phyloP scores from a whole-genome alignment of 169 alveolate genomes.

The Eimeria tenella region DNA sequence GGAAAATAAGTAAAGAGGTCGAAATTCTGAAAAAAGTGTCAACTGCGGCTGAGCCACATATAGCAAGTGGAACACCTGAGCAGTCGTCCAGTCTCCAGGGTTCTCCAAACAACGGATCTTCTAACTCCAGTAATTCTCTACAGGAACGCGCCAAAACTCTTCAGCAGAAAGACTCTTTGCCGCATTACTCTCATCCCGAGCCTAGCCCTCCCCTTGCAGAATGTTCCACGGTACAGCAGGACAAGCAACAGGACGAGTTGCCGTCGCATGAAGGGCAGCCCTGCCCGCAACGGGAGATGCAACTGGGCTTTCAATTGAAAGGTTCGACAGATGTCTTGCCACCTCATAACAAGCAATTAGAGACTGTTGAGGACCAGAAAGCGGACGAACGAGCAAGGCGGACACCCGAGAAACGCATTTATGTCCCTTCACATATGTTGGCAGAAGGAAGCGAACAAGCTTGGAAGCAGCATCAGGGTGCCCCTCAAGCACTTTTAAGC shows the following conservation, averaged over 20 bases:
- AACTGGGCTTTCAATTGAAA: neutral
- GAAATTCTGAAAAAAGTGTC: slow-evolving; percentile 58
- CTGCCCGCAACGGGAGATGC: neutral
- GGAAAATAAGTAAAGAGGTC: neutral
- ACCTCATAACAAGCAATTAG: neutral
- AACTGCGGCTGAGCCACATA: slow-evolving; percentile 61
- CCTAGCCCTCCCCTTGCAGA: neutral
- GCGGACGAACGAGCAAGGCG: neutral
- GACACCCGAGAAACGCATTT: slow-evolving; percentile 38
- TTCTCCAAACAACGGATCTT: slow-evolving; percentile 11
- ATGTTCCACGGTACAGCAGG: neutral
- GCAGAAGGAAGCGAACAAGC: slow-evolving; percentile 31
- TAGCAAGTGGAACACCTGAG: slow-evolving; percentile 8
- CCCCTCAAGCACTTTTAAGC: slow-evolving; percentile 58
- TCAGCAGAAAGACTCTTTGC: neutral
- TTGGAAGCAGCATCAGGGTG: slow-evolving; percentile 45
- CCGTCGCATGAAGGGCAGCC: slow-evolving; percentile 3
- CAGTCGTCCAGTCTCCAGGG: slow-evolving; percentile 22
- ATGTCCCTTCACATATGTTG: slow-evolving; percentile 69
- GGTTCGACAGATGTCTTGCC: neutral
- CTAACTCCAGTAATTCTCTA: neutral
- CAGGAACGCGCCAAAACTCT: neutral
- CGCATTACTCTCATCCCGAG: neutral
- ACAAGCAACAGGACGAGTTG: slow-evolving; percentile 31
- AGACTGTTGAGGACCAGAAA: neutral